Evolutionary conservation across 331 rosid species (phyloP).

Genomic region (Quercus phellos): DNA sequence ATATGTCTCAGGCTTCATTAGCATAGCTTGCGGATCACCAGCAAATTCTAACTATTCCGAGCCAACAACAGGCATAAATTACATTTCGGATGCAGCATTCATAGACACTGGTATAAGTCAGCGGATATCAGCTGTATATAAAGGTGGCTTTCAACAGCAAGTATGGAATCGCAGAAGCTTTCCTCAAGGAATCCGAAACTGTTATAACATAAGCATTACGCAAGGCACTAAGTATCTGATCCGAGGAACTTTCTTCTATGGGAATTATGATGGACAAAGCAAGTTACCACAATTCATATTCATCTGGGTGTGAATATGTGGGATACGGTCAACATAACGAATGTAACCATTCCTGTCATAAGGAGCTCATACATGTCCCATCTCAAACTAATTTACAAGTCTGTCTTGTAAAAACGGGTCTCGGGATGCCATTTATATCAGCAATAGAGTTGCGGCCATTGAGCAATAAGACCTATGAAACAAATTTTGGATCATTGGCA

Average conservation of each 20-base stretch:
- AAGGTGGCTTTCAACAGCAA: neutral
- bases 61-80: conserved; percentile 15
- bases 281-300: conserved; percentile 29
- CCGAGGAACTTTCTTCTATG: conserved; percentile 41
- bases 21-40: conserved; percentile 32
- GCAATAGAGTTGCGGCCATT: conserved; percentile 21
- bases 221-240: conserved; percentile 29
- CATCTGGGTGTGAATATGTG: conserved; percentile 41
- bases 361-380: conserved; percentile 43
- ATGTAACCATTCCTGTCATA: neutral
- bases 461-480: neutral
- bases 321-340: conserved; percentile 11
- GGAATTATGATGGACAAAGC: conserved; percentile 31
- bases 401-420: conserved; percentile 29
- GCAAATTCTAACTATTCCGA: conserved; percentile 10
- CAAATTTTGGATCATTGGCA: conserved; percentile 5
- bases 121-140: neutral
- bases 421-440: conserved; percentile 38
- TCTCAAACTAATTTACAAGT: conserved; percentile 15
- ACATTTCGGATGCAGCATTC: conserved; percentile 26
- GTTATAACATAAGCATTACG: conserved; percentile 9
- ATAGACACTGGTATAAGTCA: conserved; percentile 25
- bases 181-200: conserved; percentile 27
- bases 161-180: conserved; percentile 39
- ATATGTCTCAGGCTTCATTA: neutral